Evolutionary conservation across 768 basidiomycete species (phyloP).

Genomic region (Crucibulum laeve): DNA sequence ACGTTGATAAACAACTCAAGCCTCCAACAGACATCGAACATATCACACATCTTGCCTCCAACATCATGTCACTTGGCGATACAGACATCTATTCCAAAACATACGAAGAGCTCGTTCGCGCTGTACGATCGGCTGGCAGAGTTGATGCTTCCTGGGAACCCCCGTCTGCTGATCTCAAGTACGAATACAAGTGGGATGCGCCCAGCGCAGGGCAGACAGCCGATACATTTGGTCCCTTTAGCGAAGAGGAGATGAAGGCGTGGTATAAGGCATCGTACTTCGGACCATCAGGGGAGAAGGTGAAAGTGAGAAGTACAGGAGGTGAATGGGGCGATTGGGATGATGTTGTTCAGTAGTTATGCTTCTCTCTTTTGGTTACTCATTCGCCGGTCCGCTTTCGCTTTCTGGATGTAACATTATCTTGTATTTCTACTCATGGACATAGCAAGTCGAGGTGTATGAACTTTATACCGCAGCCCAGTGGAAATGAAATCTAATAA

Average conservation of each 20-base stretch:
- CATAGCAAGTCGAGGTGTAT: conserved; percentile 1
- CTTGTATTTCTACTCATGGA: conserved; percentile 11
- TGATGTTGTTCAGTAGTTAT: conserved; percentile 38
- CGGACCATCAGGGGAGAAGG: conserved; percentile 71
- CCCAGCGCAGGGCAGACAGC: conserved; percentile 40
- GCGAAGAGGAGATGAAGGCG: conserved; percentile 70
- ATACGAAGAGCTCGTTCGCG: conserved; percentile 80
- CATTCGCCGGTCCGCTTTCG: conserved; percentile 9
- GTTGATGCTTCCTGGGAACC: conserved; percentile 72
- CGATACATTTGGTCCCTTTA: conserved; percentile 75
- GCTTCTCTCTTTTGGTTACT: conserved; percentile 7
- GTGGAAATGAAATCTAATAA: not conserved
- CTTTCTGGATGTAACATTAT: conserved; percentile 9
- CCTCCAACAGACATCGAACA: conserved; percentile 60
- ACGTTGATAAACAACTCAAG: conserved; percentile 40
- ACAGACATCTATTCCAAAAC: conserved; percentile 82
- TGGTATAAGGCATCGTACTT: conserved; percentile 86
- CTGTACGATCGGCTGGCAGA: conserved; percentile 65
- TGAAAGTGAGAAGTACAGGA: conserved; percentile 63
- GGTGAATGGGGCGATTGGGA: conserved; percentile 77
- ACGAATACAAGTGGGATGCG: conserved; percentile 79
- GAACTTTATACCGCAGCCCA: too few species aligned
- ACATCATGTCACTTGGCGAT: conserved; percentile 82
- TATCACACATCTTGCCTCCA: conserved; percentile 85
- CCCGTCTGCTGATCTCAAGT: conserved; percentile 69